Evolutionary conservation across 1,284 basidiomycete genomes (phyloP).

Genomic region (Fomitopsis palustris): DNA sequence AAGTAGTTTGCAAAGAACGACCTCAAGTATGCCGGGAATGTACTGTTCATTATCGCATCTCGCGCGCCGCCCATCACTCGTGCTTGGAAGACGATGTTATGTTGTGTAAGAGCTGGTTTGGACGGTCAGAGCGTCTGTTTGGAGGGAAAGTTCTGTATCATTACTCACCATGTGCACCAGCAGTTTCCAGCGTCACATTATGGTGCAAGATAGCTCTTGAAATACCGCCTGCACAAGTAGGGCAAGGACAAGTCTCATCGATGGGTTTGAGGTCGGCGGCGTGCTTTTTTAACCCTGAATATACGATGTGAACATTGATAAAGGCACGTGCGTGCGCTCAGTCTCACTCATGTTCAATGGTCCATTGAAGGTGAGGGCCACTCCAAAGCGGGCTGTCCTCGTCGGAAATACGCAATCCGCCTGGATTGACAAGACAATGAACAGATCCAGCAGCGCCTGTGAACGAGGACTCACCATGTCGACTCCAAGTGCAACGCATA

Average conservation of each 20-base stretch:
- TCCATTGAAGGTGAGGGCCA: conserved; percentile 75
- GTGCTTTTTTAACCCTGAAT: conserved; percentile 62
- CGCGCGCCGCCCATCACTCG: conserved; percentile 77
- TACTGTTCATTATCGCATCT: conserved; percentile 71
- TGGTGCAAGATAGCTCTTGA: conserved; percentile 74
- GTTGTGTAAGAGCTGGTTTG: conserved; percentile 63
- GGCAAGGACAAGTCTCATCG: conserved; percentile 74
- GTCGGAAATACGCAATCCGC: conserved; percentile 90
- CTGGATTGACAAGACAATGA: conserved; percentile 32
- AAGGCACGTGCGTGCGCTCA: too few relatives aligned
- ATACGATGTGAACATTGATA: too few relatives aligned
- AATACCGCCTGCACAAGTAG: conserved; percentile 64
- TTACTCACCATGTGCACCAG: conserved; percentile 69
- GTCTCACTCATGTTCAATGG: conserved; percentile 75
- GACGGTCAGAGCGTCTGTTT: conserved; percentile 4
- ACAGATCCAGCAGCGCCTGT: neutral
- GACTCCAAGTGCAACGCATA: conserved; percentile 84
- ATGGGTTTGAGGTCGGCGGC: conserved; percentile 66
- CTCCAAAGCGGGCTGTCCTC: conserved; percentile 81
- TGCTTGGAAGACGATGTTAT: conserved; percentile 81
- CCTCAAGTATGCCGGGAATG: conserved; percentile 72
- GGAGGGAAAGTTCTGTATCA: conserved; percentile 1
- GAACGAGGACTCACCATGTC: conserved; percentile 63
- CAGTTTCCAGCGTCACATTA: conserved; percentile 71
- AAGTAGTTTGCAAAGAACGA: conserved; percentile 75